These are phyloP conservation scores for Sphaerulina vaccinii DNA, from an alignment of 2,329 filamentous ascomycete genomes.

Conservation along the genomic window DNA sequence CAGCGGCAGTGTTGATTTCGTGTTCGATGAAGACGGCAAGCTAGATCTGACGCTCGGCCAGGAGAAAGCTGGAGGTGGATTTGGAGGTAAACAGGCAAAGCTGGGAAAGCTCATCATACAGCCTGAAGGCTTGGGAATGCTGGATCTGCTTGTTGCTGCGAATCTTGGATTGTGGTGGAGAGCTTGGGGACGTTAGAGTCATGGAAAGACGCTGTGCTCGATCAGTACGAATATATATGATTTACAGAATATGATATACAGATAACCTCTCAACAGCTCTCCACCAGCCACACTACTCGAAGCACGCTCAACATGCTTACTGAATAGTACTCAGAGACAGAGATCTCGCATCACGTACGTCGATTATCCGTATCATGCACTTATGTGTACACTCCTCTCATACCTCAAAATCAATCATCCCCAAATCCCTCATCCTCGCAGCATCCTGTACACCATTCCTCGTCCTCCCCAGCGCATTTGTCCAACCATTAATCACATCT, in stretches of 20 bases:
- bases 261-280: too few relatives aligned
- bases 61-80: constrained; percentile 83
- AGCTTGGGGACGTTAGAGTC: constrained; percentile 49
- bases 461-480: constrained; percentile 41
- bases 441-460: constrained; percentile 45
- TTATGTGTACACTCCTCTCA: background rate
- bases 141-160: constrained; percentile 85
- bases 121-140: constrained; percentile 89
- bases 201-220: too few relatives aligned
- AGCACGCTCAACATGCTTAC: too few relatives aligned
- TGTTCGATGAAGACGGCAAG: constrained; percentile 41
- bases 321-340: too few relatives aligned
- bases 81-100: constrained; percentile 82
- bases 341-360: too few relatives aligned
- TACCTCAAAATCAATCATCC: constrained; percentile 24
- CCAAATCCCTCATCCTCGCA: constrained; percentile 46
- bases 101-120: constrained; percentile 89
- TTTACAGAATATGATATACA: too few relatives aligned
- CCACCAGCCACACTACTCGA: too few relatives aligned
- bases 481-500: constrained; percentile 36
- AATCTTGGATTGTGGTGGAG: constrained; percentile 95
- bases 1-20: constrained; percentile 24
- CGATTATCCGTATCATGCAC: too few relatives aligned
- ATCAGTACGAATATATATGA: too few relatives aligned
- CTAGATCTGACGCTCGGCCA: constrained; percentile 74